Evolutionary conservation across 2,329 filamentous ascomycete species (phyloP).

Genomic region (Fusarium metavorans): DNA sequence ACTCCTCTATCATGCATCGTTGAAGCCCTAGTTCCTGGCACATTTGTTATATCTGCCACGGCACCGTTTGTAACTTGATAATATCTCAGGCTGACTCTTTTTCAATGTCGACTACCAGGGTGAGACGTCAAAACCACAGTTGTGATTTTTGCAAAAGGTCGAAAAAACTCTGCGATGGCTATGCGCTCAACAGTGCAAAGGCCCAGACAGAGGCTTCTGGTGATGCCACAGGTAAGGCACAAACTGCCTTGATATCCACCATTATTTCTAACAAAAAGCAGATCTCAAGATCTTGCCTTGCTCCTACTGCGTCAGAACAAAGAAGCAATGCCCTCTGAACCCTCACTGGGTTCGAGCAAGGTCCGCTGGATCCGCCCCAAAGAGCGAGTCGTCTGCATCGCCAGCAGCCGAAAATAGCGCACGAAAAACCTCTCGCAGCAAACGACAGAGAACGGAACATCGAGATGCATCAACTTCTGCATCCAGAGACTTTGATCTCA

Average conservation of each 20-base stretch:
- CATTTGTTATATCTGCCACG: not conserved
- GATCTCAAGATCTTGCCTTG: conserved; percentile 32
- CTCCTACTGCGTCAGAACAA: conserved; percentile 47
- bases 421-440: not conserved
- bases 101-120: conserved; percentile 20
- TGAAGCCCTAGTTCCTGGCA: not conserved
- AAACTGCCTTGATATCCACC: not conserved
- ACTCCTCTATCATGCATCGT: conserved; percentile 3
- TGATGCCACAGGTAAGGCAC: not conserved
- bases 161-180: conserved; percentile 45
- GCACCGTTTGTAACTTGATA: not conserved
- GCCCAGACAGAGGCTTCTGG: not conserved
- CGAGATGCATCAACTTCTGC: not conserved
- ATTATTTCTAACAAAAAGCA: not conserved
- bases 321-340: conserved; percentile 46
- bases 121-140: conserved; percentile 40
- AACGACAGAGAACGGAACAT: conserved; percentile 16
- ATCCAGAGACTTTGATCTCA: conserved; percentile 10
- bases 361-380: not conserved
- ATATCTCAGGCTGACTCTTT: not conserved
- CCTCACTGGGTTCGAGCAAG: conserved; percentile 37
- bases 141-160: conserved; percentile 42
- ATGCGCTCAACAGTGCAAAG: conserved; percentile 21
- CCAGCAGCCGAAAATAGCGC: not conserved
- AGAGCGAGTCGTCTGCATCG: not conserved